Percentiles rank a stretch among this genome's conserved stretches.
These are phyloP conservation scores for Lepidium aucheri DNA, from an alignment of 345 rosid genomes.

Conservation along the genomic window DNA sequence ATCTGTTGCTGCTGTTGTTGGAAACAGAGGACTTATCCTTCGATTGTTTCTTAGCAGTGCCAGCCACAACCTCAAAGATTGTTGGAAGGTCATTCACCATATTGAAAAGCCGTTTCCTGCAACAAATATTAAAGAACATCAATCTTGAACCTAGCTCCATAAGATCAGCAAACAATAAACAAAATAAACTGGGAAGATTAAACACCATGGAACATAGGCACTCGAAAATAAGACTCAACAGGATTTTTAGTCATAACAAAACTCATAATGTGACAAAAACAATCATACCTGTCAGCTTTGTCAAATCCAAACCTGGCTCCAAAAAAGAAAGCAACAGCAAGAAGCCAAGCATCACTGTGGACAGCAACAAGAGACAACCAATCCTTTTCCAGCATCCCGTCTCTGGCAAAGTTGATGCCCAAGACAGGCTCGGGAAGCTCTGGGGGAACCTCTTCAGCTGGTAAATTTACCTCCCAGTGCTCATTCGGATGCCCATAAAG, in stretches of 20 bases:
- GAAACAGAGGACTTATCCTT: conserved; percentile 59
- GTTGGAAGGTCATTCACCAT: conserved; percentile 88
- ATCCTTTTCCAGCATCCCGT: conserved; percentile 85
- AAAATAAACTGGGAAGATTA: background rate
- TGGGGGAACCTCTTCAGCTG: conserved; percentile 95
- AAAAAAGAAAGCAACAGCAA: conserved; percentile 83
- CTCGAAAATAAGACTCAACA: background rate
- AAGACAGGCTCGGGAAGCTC: conserved; percentile 94
- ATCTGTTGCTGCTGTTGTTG: conserved; percentile 61
- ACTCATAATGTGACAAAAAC: background rate
- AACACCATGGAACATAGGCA: background rate
- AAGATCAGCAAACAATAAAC: background rate
- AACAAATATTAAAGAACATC: conserved; percentile 2
- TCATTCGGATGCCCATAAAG: conserved; percentile 76
- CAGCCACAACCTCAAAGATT: conserved; percentile 71
- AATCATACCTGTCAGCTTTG: conserved; percentile 69
- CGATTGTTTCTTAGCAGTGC: conserved; percentile 51
- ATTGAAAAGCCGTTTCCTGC: conserved; percentile 76
- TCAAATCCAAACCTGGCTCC: conserved; percentile 89
- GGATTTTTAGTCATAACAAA: background rate
- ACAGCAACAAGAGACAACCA: conserved; percentile 76
- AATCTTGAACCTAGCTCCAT: background rate
- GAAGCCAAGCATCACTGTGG: conserved; percentile 64
- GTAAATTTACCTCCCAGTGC: conserved; percentile 88
- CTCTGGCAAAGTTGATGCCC: conserved; percentile 94